Conservation (phyloP, 352 stramenopile genomes). For the Pythium plurisporium region DNA sequence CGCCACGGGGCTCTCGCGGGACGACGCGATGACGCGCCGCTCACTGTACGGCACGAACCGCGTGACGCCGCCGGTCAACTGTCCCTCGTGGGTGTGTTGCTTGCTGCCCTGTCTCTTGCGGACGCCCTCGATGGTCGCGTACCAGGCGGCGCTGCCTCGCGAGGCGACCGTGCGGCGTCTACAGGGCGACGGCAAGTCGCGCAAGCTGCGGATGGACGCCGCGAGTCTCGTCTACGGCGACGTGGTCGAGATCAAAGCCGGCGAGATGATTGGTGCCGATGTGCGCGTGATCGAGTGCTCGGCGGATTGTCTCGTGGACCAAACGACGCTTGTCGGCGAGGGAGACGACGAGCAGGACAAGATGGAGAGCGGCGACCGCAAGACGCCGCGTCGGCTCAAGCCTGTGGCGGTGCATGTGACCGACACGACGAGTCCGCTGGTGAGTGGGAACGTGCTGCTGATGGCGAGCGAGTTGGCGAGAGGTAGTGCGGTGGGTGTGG, state of each 20-base stretch:
- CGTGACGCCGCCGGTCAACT: conserved; percentile 89
- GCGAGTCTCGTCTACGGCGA: conserved; percentile 89
- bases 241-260: conserved; percentile 87
- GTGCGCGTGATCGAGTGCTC: conserved; percentile 78
- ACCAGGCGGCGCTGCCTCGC: conserved; percentile 76
- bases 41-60: conserved; percentile 83
- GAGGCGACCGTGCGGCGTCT: conserved; percentile 85
- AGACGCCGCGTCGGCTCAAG: conserved; percentile 25
- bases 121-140: conserved; percentile 89
- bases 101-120: conserved; percentile 92
- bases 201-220: conserved; percentile 89
- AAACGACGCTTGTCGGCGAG: conserved; percentile 38
- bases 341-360: conserved; percentile 31
- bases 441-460: conserved; percentile 61
- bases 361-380: conserved; percentile 13
- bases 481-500: conserved; percentile 53
- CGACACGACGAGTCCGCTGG: conserved; percentile 26
- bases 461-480: conserved; percentile 59
- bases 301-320: conserved; percentile 67
- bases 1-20: conserved; percentile 50
- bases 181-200: conserved; percentile 30
- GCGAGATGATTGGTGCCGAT: conserved; percentile 89
- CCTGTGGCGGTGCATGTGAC: conserved; percentile 24
- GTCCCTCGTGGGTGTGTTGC: conserved; percentile 92
- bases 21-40: conserved; percentile 68